Conservation (phyloP, 768 basidiomycete genomes). For the Trametes meyenii region DNA sequence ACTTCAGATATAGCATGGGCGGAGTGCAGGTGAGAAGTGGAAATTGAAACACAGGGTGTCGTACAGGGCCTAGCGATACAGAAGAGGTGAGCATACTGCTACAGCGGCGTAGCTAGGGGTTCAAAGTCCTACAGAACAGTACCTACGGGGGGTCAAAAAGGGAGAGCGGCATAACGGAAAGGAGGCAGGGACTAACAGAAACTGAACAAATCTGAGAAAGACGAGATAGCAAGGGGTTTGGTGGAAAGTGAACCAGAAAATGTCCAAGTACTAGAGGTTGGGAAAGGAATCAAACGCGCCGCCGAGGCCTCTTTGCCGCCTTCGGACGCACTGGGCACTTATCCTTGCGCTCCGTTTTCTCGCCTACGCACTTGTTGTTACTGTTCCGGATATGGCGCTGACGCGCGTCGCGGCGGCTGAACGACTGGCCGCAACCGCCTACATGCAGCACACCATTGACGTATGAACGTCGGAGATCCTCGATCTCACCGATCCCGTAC, state of each 20-base stretch:
- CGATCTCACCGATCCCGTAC: background rate
- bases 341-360: background rate
- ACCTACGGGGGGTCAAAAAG: background rate
- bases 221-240: too few relatives aligned
- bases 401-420: constrained; percentile 9
- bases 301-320: background rate
- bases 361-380: constrained; percentile 2
- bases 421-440: constrained; percentile 3
- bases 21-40: background rate
- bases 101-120: background rate
- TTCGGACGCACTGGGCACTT: background rate
- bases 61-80: background rate
- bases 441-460: background rate
- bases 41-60: too few relatives aligned
- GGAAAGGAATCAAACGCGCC: background rate
- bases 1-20: background rate
- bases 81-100: background rate
- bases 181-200: background rate
- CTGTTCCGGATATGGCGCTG: background rate
- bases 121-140: background rate
- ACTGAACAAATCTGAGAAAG: too few relatives aligned
- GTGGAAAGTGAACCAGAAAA: too few relatives aligned
- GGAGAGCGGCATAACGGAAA: background rate
- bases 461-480: background rate
- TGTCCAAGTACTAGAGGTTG: background rate